Evolutionary conservation across 2,329 filamentous ascomycete species (phyloP).

Genomic region (Tolypocladium amazonense): DNA sequence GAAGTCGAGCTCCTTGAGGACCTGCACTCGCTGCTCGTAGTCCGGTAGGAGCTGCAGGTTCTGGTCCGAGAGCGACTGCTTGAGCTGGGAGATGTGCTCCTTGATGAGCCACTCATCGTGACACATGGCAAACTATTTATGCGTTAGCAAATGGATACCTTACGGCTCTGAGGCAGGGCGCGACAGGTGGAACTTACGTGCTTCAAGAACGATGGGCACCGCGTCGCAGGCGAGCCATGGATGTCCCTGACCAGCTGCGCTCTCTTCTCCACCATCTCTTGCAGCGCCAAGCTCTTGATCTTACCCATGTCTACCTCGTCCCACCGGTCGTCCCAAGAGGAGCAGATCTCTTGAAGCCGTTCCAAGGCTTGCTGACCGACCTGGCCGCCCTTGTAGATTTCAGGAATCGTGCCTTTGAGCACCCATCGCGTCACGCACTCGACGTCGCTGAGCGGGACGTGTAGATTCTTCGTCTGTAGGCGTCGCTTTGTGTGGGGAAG

Average conservation of each 20-base stretch:
- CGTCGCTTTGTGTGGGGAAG: conserved; percentile 57
- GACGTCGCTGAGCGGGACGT: conserved; percentile 66
- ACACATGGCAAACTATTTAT: conserved; percentile 75
- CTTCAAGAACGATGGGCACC: conserved; percentile 72
- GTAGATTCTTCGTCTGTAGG: conserved; percentile 55
- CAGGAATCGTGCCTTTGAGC: conserved; percentile 46
- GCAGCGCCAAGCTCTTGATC: conserved; percentile 72
- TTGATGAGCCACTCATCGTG: conserved; percentile 96
- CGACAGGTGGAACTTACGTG: conserved; percentile 52
- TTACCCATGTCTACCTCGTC: conserved; percentile 74
- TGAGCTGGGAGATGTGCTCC: conserved; percentile 80
- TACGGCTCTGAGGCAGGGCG: neutral
- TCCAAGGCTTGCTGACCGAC: conserved; percentile 46
- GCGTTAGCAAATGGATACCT: neutral
- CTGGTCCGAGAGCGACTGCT: conserved; percentile 86
- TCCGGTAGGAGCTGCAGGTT: conserved; percentile 92
- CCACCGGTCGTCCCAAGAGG: conserved; percentile 69
- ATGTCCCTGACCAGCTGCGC: conserved; percentile 50
- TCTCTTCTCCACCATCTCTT: conserved; percentile 69
- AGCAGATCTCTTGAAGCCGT: conserved; percentile 57
- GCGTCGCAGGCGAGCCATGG: conserved; percentile 53
- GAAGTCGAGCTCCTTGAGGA: conserved; percentile 85
- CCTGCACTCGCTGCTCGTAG: conserved; percentile 88
- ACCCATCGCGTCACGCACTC: conserved; percentile 72
- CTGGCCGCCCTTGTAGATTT: conserved; percentile 45